Conservation (phyloP, 2,329 filamentous ascomycete genomes). For the Xenoacremonium recifei region DNA sequence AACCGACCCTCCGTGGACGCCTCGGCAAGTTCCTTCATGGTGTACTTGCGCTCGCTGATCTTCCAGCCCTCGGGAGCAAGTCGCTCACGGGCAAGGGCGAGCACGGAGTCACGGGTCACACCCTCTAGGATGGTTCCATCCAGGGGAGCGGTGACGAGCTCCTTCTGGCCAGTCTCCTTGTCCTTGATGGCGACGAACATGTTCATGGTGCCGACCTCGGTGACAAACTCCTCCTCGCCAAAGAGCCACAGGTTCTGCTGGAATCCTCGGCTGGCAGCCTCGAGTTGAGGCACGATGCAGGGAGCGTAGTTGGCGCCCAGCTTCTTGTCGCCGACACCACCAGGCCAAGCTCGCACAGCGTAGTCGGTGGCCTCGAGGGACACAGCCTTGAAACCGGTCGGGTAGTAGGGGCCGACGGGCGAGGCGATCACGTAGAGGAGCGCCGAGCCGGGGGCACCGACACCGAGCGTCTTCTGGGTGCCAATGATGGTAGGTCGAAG, state of each 20-base stretch:
- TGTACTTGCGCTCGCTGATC: slow-evolving; percentile 85
- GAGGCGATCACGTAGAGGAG: slow-evolving; percentile 94
- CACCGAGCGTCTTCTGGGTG: slow-evolving; percentile 90
- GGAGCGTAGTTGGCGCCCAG: slow-evolving; percentile 99
- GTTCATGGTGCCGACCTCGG: slow-evolving; percentile 99
- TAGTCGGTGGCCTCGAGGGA: slow-evolving; percentile 95
- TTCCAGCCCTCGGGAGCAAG: slow-evolving; percentile 85
- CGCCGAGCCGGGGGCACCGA: slow-evolving; percentile 87
- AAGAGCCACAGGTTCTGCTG: slow-evolving; percentile 99
- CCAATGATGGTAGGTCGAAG: slow-evolving; percentile 96
- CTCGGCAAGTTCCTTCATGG: slow-evolving; percentile 81
- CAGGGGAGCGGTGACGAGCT: slow-evolving; percentile 90
- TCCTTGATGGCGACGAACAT: slow-evolving; percentile 85
- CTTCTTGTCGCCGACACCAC: slow-evolving; percentile 97
- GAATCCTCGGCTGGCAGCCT: slow-evolving; percentile 87
- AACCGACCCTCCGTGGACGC: slow-evolving; percentile 82
- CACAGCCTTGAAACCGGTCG: slow-evolving; percentile 96
- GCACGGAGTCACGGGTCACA: slow-evolving; percentile 87
- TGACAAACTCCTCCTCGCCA: slow-evolving; percentile 91
- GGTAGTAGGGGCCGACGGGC: slow-evolving; percentile 96
- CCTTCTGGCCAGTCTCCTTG: slow-evolving; percentile 84
- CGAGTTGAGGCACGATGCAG: slow-evolving; percentile 92
- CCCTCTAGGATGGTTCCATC: slow-evolving; percentile 97
- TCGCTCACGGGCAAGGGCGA: slow-evolving; percentile 81
- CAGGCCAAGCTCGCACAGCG: slow-evolving; percentile 95